These are phyloP conservation scores for Globisporangium barbulae DNA, from an alignment of 352 stramenopile species.

Conservation along the genomic window DNA sequence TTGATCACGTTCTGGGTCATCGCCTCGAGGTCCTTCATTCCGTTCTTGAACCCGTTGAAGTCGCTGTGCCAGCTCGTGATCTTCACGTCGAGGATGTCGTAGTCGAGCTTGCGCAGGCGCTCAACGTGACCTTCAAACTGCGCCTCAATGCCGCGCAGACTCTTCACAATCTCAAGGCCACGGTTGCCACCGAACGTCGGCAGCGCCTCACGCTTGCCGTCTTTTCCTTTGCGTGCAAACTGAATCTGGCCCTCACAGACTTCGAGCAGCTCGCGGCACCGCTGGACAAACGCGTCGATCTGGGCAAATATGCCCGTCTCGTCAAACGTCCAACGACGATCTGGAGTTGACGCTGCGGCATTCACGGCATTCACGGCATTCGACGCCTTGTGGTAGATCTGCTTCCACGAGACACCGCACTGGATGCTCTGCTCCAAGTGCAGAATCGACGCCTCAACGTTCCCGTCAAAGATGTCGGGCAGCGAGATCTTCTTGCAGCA, in stretches of 20 bases:
- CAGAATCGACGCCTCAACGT: slow-evolving; percentile 86
- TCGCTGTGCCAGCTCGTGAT: slow-evolving; percentile 94
- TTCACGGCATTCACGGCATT: slow-evolving; percentile 71
- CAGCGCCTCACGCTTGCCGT: slow-evolving; percentile 55
- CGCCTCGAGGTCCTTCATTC: slow-evolving; percentile 94
- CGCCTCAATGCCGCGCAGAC: slow-evolving; percentile 89
- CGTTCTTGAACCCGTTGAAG: slow-evolving; percentile 95
- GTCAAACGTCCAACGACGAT: slow-evolving; percentile 90
- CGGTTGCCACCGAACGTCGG: slow-evolving; percentile 92
- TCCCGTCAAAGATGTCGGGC: slow-evolving; percentile 91
- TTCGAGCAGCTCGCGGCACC: slow-evolving; percentile 92
- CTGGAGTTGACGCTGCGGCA: slow-evolving; percentile 30
- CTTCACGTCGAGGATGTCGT: slow-evolving; percentile 95
- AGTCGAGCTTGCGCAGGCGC: slow-evolving; percentile 87
- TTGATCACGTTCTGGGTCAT: slow-evolving; percentile 97
- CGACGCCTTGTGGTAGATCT: slow-evolving; percentile 71
- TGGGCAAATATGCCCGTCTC: slow-evolving; percentile 94
- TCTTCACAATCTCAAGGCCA: slow-evolving; percentile 91
- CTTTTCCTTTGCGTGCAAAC: slow-evolving; percentile 88
- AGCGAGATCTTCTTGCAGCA: slow-evolving; percentile 90
- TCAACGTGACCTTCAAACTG: slow-evolving; percentile 92
- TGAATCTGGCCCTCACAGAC: slow-evolving; percentile 95
- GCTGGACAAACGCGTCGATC: slow-evolving; percentile 95
- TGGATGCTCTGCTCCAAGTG: slow-evolving; percentile 91
- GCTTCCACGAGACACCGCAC: slow-evolving; percentile 92